These are phyloP conservation scores for Parastagonospora avenae DNA, from an alignment of 2,329 filamentous ascomycete species.

Conservation along the genomic window DNA sequence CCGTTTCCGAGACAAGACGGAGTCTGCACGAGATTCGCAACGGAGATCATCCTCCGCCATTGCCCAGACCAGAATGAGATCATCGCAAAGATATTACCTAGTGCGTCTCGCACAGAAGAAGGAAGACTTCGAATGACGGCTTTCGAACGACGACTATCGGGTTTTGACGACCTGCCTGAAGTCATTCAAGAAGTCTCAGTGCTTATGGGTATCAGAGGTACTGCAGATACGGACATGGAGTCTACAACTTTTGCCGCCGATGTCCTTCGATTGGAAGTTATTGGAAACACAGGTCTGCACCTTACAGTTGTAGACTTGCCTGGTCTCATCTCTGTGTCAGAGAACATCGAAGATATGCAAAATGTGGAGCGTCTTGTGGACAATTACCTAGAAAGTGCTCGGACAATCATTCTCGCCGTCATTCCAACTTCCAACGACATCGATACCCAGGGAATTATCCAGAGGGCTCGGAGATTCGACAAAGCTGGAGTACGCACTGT, in stretches of 20 bases:
- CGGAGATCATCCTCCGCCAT: slow-evolving; percentile 61
- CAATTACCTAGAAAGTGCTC: slow-evolving; percentile 60
- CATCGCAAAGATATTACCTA: no score
- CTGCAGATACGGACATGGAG: slow-evolving; percentile 55
- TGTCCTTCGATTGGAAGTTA: slow-evolving; percentile 33
- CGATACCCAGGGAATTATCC: slow-evolving; percentile 62
- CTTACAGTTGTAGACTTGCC: slow-evolving; percentile 45
- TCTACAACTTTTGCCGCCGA: slow-evolving; percentile 23
- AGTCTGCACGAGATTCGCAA: slow-evolving; percentile 66
- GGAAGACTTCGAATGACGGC: slow-evolving; percentile 10
- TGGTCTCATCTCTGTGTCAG: slow-evolving; percentile 46
- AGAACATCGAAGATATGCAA: slow-evolving; percentile 34
- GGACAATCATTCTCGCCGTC: slow-evolving; percentile 64
- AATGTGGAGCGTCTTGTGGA: slow-evolving; percentile 46
- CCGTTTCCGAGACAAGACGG: slow-evolving; percentile 61
- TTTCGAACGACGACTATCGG: slow-evolving; percentile 43
- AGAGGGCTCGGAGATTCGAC: slow-evolving; percentile 56
- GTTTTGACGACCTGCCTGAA: no score
- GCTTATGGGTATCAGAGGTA: no score
- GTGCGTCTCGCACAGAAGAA: no score
- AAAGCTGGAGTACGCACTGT: slow-evolving; percentile 55
- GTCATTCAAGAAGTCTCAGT: no score
- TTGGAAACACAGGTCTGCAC: slow-evolving; percentile 23
- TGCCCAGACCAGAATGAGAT: slow-evolving; percentile 11
- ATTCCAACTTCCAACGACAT: slow-evolving; percentile 52